Evolutionary conservation across 106 monocot genomes (phyloP).

Genomic region (Platanthera guangdongensis): DNA sequence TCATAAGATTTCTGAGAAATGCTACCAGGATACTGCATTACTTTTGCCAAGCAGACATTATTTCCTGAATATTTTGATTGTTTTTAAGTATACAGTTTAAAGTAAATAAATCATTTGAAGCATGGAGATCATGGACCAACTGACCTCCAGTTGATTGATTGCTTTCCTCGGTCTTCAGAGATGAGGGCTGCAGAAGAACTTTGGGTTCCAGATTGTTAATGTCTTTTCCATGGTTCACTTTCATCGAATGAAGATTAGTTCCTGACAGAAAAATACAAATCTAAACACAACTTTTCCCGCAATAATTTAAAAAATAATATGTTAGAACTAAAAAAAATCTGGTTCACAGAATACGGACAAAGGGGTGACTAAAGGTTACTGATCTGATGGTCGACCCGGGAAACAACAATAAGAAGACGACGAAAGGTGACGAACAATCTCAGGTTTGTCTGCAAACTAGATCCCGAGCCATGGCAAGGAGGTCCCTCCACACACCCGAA

Average conservation of each 20-base stretch:
- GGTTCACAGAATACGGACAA: too few relatives aligned
- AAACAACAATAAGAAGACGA: too few relatives aligned
- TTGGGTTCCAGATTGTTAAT: conserved; percentile 5
- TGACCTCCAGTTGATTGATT: conserved; percentile 3
- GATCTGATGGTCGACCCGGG: too few relatives aligned
- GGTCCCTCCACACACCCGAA: too few relatives aligned
- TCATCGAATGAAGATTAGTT: conserved; percentile 3
- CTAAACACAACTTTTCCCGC: neutral
- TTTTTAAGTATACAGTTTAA: neutral
- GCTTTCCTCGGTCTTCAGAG: neutral
- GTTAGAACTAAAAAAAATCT: too few relatives aligned
- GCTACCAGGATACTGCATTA: neutral
- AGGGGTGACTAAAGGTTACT: too few relatives aligned
- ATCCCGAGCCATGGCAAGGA: too few relatives aligned
- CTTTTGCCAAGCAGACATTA: neutral
- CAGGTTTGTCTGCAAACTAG: too few relatives aligned
- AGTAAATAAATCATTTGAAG: neutral
- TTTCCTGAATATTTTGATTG: neutral
- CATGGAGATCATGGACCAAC: neutral
- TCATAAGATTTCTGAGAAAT: neutral
- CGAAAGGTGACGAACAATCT: too few relatives aligned
- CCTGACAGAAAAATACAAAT: conserved; percentile 7
- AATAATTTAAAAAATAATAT: too few relatives aligned
- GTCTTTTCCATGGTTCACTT: neutral
- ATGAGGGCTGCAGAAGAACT: neutral